phyloP scores from a whole-genome alignment of 1,284 basidiomycete species.

The Tylopilus orsonianus region DNA sequence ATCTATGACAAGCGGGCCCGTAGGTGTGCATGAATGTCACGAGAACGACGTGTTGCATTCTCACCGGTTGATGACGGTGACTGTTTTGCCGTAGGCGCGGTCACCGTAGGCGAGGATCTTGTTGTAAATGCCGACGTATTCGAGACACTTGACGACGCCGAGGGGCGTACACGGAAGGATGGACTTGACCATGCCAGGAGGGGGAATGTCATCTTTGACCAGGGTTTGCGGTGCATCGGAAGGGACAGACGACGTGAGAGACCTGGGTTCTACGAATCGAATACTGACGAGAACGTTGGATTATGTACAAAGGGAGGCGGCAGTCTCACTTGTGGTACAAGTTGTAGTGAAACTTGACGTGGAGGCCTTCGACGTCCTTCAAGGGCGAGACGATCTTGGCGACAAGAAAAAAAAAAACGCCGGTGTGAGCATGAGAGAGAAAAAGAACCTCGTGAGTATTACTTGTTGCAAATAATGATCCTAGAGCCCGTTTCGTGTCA shows the following conservation, averaged over 20 bases:
- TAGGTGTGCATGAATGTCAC: slow-evolving; percentile 5
- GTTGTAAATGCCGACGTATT: slow-evolving; percentile 92
- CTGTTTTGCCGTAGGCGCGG: slow-evolving; percentile 88
- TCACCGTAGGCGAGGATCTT: slow-evolving; percentile 90
- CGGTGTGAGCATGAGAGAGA: neutral
- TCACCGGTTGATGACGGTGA: slow-evolving; percentile 93
- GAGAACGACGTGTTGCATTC: slow-evolving; percentile 14
- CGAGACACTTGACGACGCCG: slow-evolving; percentile 93
- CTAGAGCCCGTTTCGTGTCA: slow-evolving; percentile 41
- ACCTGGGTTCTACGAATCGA: slow-evolving; percentile 70
- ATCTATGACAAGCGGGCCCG: slow-evolving; percentile 48
- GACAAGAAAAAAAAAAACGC: neutral
- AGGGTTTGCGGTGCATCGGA: slow-evolving; percentile 36
- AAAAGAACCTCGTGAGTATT: slow-evolving; percentile 2
- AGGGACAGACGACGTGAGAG: slow-evolving; percentile 52
- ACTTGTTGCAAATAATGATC: slow-evolving; percentile 96
- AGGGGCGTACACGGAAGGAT: slow-evolving; percentile 97
- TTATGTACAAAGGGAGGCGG: neutral
- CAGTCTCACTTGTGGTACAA: slow-evolving; percentile 89
- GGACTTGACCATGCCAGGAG: slow-evolving; percentile 84
- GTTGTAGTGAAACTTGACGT: slow-evolving; percentile 96
- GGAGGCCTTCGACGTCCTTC: slow-evolving; percentile 96
- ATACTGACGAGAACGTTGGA: too few relatives aligned
- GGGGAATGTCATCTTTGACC: slow-evolving; percentile 60
- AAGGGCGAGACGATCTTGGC: slow-evolving; percentile 85